Evolutionary conservation across 225 moss, liverwort and hornwort genomes (phyloP).

Genomic region (Antitrichia curtipendula): DNA sequence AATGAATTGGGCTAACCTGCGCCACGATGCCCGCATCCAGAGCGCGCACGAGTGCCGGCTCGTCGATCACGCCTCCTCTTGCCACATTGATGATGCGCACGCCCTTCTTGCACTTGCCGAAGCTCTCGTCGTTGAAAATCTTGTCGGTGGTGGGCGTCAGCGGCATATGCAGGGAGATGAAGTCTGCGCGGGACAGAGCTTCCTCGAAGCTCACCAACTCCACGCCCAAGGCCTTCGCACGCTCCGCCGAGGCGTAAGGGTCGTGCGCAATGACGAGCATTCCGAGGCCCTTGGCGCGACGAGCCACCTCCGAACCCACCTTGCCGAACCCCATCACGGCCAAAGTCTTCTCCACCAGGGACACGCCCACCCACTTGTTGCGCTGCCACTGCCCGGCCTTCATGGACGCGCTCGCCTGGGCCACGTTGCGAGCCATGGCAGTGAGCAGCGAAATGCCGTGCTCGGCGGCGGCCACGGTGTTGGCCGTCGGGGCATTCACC

Average conservation of each 20-base stretch:
- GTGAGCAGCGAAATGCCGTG: slow-evolving; percentile 86
- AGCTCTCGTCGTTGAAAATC: slow-evolving; percentile 84
- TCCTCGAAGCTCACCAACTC: slow-evolving; percentile 91
- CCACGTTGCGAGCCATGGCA: slow-evolving; percentile 75
- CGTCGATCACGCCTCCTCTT: slow-evolving; percentile 91
- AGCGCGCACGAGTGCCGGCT: slow-evolving; percentile 76
- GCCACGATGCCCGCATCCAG: slow-evolving; percentile 79
- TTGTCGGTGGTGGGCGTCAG: slow-evolving; percentile 83
- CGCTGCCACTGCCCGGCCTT: slow-evolving; percentile 93
- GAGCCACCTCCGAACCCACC: slow-evolving; percentile 92
- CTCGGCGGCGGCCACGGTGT: slow-evolving; percentile 94
- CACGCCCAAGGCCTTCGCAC: slow-evolving; percentile 78
- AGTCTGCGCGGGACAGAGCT: slow-evolving; percentile 58
- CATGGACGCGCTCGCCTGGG: slow-evolving; percentile 83
- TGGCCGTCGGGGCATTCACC: slow-evolving; percentile 94
- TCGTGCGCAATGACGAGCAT: slow-evolving; percentile 86
- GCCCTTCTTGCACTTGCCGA: slow-evolving; percentile 67
- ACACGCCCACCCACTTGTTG: slow-evolving; percentile 90
- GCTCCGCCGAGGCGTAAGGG: slow-evolving; percentile 87
- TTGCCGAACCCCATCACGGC: slow-evolving; percentile 98
- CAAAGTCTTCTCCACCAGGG: slow-evolving; percentile 84
- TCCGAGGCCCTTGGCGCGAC: slow-evolving; percentile 83
- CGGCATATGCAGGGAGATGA: slow-evolving; percentile 96
- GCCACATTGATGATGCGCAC: slow-evolving; percentile 88
- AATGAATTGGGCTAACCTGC: slow-evolving; percentile 24